Evolutionary conservation across 2,329 filamentous ascomycete species (phyloP).

Genomic region (Stagonosporopsis cucurbitacearum): DNA sequence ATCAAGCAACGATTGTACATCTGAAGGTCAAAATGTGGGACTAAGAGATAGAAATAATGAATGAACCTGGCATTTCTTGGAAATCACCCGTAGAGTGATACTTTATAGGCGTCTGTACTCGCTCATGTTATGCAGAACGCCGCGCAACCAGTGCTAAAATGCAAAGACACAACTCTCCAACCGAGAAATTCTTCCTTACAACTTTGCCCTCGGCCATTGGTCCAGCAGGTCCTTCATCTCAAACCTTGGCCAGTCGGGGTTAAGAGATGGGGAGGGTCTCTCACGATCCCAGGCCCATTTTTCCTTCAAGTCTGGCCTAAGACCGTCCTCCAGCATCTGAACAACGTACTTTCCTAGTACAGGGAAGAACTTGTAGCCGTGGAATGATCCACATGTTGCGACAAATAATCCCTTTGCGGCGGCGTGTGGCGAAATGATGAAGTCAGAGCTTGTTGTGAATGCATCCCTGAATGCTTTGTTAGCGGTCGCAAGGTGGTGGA

Average conservation of each 20-base stretch:
- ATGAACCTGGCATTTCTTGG: background rate
- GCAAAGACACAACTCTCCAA: background rate
- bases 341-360: constrained; percentile 63
- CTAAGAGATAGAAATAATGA: background rate
- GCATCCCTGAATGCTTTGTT: constrained; percentile 62
- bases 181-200: constrained; percentile 20
- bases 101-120: background rate
- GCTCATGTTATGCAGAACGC: constrained; percentile 1
- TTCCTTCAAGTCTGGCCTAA: constrained; percentile 56
- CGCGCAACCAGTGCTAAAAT: constrained; percentile 15
- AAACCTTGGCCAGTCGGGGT: constrained; percentile 63
- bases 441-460: constrained; percentile 63
- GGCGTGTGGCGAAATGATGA: constrained; percentile 61
- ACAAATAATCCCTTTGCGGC: constrained; percentile 58
- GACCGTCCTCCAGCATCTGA: constrained; percentile 54
- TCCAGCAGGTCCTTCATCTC: constrained; percentile 64
- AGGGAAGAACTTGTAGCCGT: constrained; percentile 67
- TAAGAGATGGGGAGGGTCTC: constrained; percentile 58
- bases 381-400: constrained; percentile 66
- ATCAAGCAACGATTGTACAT: no score
- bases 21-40: no score
- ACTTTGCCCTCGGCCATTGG: constrained; percentile 39
- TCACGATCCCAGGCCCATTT: constrained; percentile 71
- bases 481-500: constrained; percentile 31
- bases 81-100: background rate